phyloP scores from a whole-genome alignment of 768 basidiomycete genomes.

The Termitomyces sp. region DNA sequence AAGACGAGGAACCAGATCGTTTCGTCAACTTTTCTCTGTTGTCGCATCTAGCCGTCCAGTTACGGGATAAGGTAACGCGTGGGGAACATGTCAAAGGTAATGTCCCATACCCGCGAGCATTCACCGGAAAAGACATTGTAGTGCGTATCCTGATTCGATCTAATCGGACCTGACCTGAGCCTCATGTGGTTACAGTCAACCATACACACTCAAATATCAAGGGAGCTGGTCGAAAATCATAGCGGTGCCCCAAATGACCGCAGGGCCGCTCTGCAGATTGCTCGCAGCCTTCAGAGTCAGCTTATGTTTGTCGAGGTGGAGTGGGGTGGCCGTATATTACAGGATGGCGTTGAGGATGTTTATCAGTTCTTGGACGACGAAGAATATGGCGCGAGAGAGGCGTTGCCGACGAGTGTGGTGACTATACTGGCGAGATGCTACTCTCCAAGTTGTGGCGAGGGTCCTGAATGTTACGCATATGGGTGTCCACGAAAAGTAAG shows the following conservation, averaged over 20 bases:
- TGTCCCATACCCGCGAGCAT: conserved; percentile 85
- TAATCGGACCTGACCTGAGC: neutral
- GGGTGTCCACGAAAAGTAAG: conserved; percentile 71
- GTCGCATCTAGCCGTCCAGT: conserved; percentile 82
- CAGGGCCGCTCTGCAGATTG: conserved; percentile 79
- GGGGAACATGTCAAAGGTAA: conserved; percentile 93
- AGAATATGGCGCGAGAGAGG: conserved; percentile 62
- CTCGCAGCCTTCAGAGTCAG: conserved; percentile 85
- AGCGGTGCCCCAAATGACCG: conserved; percentile 69
- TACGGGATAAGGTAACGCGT: conserved; percentile 86
- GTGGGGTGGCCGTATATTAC: conserved; percentile 81
- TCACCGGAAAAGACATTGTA: conserved; percentile 93
- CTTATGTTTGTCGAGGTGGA: conserved; percentile 98
- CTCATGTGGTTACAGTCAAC: conserved; percentile 56
- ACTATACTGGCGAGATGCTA: conserved; percentile 90
- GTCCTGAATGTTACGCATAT: conserved; percentile 76
- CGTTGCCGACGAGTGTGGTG: conserved; percentile 83
- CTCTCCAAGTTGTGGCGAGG: conserved; percentile 78
- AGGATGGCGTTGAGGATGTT: conserved; percentile 91
- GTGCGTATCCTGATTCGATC: conserved; percentile 41
- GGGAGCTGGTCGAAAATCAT: conserved; percentile 68
- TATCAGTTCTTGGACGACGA: conserved; percentile 92
- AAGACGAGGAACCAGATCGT: conserved; percentile 57
- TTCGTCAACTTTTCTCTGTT: conserved; percentile 88
- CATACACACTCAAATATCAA: conserved; percentile 80